These are phyloP conservation scores for Coprinopsis strossmayeri DNA, from an alignment of 768 basidiomycete genomes.

Conservation along the genomic window DNA sequence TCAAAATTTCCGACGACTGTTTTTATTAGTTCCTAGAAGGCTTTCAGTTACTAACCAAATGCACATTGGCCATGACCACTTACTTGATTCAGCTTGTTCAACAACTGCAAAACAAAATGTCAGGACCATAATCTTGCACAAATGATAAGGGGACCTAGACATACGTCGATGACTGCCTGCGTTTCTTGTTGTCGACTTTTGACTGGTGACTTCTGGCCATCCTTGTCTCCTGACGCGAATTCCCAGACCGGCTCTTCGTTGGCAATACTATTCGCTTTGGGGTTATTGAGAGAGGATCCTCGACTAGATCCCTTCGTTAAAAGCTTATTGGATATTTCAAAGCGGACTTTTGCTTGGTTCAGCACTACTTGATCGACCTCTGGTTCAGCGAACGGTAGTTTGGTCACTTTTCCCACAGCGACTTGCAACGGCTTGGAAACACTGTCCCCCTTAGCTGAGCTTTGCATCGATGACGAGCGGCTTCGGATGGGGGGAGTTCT, in stretches of 20 bases:
- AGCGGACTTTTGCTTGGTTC: background rate
- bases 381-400: background rate
- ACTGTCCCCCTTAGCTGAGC: no score
- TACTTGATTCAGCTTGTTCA: background rate
- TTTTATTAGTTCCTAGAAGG: slow-evolving; percentile 36
- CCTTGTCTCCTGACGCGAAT: no score
- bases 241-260: no score
- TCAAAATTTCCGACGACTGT: slow-evolving; percentile 44
- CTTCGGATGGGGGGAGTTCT: no score
- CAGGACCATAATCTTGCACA: background rate
- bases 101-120: background rate
- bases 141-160: background rate
- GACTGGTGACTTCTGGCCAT: background rate
- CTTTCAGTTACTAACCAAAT: background rate
- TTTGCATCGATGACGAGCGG: no score
- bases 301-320: no score
- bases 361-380: background rate
- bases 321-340: no score
- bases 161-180: background rate
- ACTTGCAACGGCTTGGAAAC: no score
- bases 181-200: background rate
- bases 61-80: background rate
- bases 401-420: no score
- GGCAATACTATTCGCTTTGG: no score
- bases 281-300: no score